Evolutionary conservation across 768 basidiomycete species (phyloP).

Genomic region (Holtermanniella nyarrowii): DNA sequence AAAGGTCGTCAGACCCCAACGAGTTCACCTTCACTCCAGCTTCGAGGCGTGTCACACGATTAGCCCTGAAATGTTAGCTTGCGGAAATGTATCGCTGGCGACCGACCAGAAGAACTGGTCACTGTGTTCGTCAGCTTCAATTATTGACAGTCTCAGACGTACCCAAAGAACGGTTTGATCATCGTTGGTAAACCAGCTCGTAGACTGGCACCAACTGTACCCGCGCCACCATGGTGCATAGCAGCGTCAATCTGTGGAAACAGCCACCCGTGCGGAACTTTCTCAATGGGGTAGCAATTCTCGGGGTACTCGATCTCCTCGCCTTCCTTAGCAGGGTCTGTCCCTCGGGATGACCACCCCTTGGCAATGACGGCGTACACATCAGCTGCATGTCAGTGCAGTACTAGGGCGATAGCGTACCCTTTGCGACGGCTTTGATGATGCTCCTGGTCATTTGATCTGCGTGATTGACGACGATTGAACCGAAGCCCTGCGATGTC

Average conservation of each 20-base stretch:
- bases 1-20: constrained; percentile 46
- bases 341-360: constrained; percentile 55
- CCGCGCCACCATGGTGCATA: constrained; percentile 61
- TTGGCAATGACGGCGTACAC: constrained; percentile 60
- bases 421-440: constrained; percentile 53
- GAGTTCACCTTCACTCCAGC: constrained; percentile 51
- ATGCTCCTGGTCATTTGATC: constrained; percentile 50
- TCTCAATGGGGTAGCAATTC: constrained; percentile 46
- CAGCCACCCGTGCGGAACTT: constrained; percentile 53
- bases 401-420: constrained; percentile 33
- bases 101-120: constrained; percentile 35
- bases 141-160: neutral
- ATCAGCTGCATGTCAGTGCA: constrained; percentile 43
- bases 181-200: constrained; percentile 56
- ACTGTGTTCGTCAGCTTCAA: neutral
- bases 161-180: constrained; percentile 62
- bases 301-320: constrained; percentile 46
- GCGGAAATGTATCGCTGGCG: neutral
- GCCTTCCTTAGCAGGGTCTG: constrained; percentile 37
- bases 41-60: constrained; percentile 54
- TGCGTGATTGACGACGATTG: constrained; percentile 57
- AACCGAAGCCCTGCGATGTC: constrained; percentile 48
- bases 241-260: constrained; percentile 50
- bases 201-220: constrained; percentile 59
- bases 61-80: constrained; percentile 46